phyloP scores from a whole-genome alignment of 495 filamentous ascomycete genomes.

The Aspergillus bertholletiae region DNA sequence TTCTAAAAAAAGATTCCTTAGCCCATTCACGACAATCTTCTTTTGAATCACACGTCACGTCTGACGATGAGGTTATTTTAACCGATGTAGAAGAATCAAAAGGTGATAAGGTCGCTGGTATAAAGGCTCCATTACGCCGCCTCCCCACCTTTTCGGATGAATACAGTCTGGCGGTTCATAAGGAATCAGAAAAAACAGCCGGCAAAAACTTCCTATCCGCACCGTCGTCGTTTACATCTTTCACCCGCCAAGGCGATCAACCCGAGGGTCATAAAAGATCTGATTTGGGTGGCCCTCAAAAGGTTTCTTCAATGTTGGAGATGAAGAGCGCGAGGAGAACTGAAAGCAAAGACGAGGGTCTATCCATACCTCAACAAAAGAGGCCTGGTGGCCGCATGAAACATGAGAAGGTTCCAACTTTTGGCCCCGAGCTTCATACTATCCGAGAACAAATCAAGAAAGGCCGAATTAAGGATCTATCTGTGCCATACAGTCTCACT shows the following conservation, averaged over 20 bases:
- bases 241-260: conserved; percentile 37
- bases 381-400: not conserved
- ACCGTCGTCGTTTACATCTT: conserved; percentile 50
- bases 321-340: conserved; percentile 7
- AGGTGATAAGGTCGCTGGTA: conserved; percentile 26
- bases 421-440: conserved; percentile 25
- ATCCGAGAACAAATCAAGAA: conserved; percentile 21
- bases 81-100: conserved; percentile 36
- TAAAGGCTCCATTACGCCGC: conserved; percentile 29
- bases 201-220: conserved; percentile 32
- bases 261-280: conserved; percentile 15
- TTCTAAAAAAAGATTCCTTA: conserved; percentile 46
- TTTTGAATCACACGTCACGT: conserved; percentile 32
- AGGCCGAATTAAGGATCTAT: conserved; percentile 28
- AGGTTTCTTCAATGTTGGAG: conserved; percentile 5
- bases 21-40: conserved; percentile 37
- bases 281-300: conserved; percentile 15
- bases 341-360: conserved; percentile 6
- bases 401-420: conserved; percentile 15
- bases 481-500: conserved; percentile 31
- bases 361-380: conserved; percentile 17
- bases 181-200: conserved; percentile 28
- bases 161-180: conserved; percentile 25
- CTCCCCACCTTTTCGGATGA: conserved; percentile 35
- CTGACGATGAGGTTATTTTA: conserved; percentile 40